phyloP scores from a whole-genome alignment of 805 yeast genomes.

The Teunomyces pallodes region DNA sequence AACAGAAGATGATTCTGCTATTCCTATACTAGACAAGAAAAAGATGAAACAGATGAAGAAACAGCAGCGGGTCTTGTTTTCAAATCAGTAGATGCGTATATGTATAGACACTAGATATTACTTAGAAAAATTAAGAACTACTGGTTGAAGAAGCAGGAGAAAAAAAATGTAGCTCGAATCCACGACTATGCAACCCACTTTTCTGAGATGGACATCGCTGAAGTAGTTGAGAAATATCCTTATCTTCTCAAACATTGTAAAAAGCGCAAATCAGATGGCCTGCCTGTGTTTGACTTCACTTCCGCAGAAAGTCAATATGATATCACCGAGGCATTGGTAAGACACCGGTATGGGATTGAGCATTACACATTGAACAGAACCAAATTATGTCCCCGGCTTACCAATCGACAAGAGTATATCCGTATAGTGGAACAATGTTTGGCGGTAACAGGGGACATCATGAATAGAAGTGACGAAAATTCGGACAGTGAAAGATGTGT shows the following conservation, averaged over 20 bases:
- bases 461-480: neutral
- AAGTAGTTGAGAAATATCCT: conserved; percentile 5
- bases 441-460: conserved; percentile 6
- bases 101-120: neutral
- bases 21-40: conserved; percentile 9
- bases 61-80: conserved; percentile 8
- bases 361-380: conserved; percentile 10
- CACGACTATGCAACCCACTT: neutral
- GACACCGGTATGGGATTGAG: conserved; percentile 10
- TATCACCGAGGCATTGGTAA: conserved; percentile 13
- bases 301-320: conserved; percentile 13
- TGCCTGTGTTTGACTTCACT: conserved; percentile 11
- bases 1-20: conserved; percentile 3
- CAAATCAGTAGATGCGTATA: neutral
- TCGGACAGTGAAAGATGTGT: conserved; percentile 2
- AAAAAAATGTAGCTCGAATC: neutral
- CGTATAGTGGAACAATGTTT: conserved; percentile 12
- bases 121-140: no score
- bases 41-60: conserved; percentile 11
- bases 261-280: conserved; percentile 5
- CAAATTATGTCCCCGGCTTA: conserved; percentile 18
- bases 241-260: conserved; percentile 2
- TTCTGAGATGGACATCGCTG: conserved; percentile 2
- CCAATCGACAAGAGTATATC: conserved; percentile 17
- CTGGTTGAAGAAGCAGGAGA: neutral